These are phyloP conservation scores for Elongisporangium senticosum DNA, from an alignment of 352 stramenopile species.

Conservation along the genomic window DNA sequence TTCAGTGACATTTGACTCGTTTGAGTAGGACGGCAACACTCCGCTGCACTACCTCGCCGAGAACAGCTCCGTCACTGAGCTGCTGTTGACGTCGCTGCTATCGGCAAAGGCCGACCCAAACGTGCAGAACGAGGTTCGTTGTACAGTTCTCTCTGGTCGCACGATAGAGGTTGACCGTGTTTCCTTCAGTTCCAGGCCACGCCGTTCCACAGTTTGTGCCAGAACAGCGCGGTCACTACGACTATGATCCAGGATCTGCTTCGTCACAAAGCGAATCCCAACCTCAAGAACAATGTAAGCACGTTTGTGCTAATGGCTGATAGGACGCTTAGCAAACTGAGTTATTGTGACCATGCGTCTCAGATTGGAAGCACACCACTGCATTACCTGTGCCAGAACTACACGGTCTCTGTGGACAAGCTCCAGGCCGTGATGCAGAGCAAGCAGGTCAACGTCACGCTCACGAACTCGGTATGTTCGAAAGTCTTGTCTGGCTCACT, in stretches of 20 bases:
- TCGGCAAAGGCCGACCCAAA: slow-evolving; percentile 40
- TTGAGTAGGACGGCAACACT: slow-evolving; percentile 50
- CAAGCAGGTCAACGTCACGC: slow-evolving; percentile 57
- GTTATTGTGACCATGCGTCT: slow-evolving; percentile 2
- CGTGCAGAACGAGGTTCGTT: slow-evolving; percentile 56
- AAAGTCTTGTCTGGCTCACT: not conserved
- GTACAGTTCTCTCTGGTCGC: not conserved
- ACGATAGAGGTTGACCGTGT: slow-evolving; percentile 3
- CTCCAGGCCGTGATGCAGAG: slow-evolving; percentile 51
- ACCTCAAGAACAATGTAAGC: slow-evolving; percentile 67
- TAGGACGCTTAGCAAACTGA: not conserved
- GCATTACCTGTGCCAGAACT: slow-evolving; percentile 73
- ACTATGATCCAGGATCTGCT: slow-evolving; percentile 41
- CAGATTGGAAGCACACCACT: slow-evolving; percentile 76
- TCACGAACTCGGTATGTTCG: slow-evolving; percentile 49
- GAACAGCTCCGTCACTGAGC: slow-evolving; percentile 32
- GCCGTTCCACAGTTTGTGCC: slow-evolving; percentile 66
- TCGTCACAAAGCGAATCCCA: slow-evolving; percentile 59
- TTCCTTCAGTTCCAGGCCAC: slow-evolving; percentile 60
- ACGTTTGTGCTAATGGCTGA: not conserved
- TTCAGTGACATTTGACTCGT: not conserved
- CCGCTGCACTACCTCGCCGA: slow-evolving; percentile 59
- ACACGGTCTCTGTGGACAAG: slow-evolving; percentile 44
- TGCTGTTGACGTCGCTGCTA: slow-evolving; percentile 36
- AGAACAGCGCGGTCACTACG: slow-evolving; percentile 45